These are phyloP conservation scores for Cryphonectria radicalis DNA, from an alignment of 2,329 filamentous ascomycete species.

Conservation along the genomic window DNA sequence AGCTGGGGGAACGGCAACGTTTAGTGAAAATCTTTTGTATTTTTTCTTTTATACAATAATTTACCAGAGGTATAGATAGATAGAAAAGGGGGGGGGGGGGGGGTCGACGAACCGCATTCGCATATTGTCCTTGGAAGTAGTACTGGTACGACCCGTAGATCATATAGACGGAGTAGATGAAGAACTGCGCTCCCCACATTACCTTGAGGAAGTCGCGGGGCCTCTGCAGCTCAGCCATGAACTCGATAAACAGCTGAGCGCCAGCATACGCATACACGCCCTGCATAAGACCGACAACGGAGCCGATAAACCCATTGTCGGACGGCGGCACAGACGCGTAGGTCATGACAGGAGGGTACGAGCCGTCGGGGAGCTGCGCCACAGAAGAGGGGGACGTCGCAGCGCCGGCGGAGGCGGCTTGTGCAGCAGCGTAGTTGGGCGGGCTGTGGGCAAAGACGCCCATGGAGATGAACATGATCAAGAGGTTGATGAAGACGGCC, in stretches of 20 bases:
- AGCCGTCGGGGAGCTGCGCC: conserved; percentile 38
- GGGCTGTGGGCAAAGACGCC: conserved; percentile 51
- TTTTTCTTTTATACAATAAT: neutral
- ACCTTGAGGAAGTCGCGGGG: conserved; percentile 47
- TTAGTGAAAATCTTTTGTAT: neutral
- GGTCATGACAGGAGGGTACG: conserved; percentile 39
- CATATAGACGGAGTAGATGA: conserved; percentile 45
- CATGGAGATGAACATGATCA: conserved; percentile 59
- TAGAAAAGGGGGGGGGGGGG: neutral
- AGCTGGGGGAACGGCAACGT: conserved; percentile 41
- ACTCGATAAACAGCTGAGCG: conserved; percentile 58
- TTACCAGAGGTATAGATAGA: neutral
- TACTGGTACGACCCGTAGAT: conserved; percentile 46
- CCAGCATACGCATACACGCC: conserved; percentile 61
- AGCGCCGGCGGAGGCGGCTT: conserved; percentile 35
- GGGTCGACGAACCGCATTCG: conserved; percentile 21
- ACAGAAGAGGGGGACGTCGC: conserved; percentile 35
- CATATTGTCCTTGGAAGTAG: conserved; percentile 49
- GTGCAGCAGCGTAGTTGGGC: conserved; percentile 49
- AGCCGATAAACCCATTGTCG: conserved; percentile 46
- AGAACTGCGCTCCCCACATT: conserved; percentile 42
- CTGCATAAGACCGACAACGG: conserved; percentile 53
- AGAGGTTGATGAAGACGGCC: conserved; percentile 57
- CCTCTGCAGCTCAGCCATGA: conserved; percentile 54
- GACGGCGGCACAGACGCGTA: conserved; percentile 45